A percentile compares a stretch with the other conserved stretches of the same genome.
Evolutionary conservation across 2,329 filamentous ascomycete genomes (phyloP).

Genomic region (Colletotrichum euphorbiae): DNA sequence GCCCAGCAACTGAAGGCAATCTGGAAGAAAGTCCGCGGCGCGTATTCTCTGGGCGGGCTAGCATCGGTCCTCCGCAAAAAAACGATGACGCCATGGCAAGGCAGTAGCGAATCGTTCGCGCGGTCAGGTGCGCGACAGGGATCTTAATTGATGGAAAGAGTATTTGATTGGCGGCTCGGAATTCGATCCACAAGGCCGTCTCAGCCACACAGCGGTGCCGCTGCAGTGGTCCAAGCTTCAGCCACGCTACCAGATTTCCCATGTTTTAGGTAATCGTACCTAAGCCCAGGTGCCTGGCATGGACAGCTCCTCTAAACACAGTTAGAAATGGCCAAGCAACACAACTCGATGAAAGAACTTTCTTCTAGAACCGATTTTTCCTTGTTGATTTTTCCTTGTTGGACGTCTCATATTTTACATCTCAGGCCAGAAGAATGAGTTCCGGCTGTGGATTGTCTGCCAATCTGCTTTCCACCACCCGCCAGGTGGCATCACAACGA

Average conservation of each 20-base stretch:
- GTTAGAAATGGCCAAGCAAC: background rate
- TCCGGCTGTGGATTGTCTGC: background rate
- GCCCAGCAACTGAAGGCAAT: background rate
- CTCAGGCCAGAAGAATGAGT: background rate
- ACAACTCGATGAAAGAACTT: too few species aligned
- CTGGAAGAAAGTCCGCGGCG: constrained; percentile 14
- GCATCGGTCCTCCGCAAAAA: constrained; percentile 4
- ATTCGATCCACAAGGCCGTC: background rate
- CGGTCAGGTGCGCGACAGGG: constrained; percentile 29
- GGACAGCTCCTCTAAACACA: background rate
- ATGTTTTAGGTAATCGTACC: background rate
- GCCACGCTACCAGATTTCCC: constrained; percentile 6
- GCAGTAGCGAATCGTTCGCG: constrained; percentile 32
- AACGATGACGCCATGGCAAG: constrained; percentile 36
- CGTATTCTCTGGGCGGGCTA: background rate
- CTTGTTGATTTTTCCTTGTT: too few species aligned
- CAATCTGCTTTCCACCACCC: background rate
- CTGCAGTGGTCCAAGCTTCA: background rate
- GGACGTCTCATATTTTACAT: background rate
- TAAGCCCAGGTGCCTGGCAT: too few species aligned
- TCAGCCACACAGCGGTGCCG: constrained; percentile 1
- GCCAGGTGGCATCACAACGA: background rate
- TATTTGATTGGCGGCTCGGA: constrained; percentile 7
- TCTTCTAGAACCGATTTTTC: too few species aligned
- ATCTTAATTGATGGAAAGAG: constrained; percentile 17